phyloP scores from a whole-genome alignment of 208 protist genomes.

The Acanthamoeba healyi region DNA sequence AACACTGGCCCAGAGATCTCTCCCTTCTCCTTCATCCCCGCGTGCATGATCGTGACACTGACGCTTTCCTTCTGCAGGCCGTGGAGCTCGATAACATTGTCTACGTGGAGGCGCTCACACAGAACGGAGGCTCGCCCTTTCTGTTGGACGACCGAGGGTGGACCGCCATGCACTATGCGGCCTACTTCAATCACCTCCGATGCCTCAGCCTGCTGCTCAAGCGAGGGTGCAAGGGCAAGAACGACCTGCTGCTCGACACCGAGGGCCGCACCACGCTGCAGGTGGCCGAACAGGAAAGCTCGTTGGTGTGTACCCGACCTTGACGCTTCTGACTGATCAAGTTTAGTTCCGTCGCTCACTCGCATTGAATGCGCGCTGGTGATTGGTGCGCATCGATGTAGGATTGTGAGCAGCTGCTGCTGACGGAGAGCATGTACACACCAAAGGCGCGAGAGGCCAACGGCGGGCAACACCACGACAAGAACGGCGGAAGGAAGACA shows the following conservation, averaged over 20 bases:
- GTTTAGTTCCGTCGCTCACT: neutral
- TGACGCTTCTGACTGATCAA: neutral
- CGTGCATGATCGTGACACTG: neutral
- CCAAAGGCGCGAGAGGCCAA: conserved; percentile 3
- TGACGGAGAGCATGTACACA: neutral
- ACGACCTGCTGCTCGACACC: conserved; percentile 16
- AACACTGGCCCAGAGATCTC: neutral
- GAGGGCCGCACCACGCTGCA: conserved; percentile 25
- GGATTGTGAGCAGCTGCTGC: conserved; percentile 35
- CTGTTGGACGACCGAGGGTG: conserved; percentile 65
- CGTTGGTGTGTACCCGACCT: neutral
- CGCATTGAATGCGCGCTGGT: neutral
- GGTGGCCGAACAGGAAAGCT: neutral
- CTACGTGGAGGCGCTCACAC: conserved; percentile 63
- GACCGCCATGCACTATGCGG: conserved; percentile 70
- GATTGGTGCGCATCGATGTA: neutral
- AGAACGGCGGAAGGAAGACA: neutral
- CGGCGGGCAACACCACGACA: neutral
- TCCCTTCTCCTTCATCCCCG: neutral
- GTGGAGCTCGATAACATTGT: conserved; percentile 63
- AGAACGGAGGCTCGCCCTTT: conserved; percentile 39
- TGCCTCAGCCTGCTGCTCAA: conserved; percentile 70
- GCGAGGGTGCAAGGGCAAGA: conserved; percentile 65
- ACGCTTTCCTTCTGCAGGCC: neutral
- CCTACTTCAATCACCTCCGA: conserved; percentile 56